Conservation (phyloP, 345 rosid genomes). For the Eutrema yunnanense region DNA sequence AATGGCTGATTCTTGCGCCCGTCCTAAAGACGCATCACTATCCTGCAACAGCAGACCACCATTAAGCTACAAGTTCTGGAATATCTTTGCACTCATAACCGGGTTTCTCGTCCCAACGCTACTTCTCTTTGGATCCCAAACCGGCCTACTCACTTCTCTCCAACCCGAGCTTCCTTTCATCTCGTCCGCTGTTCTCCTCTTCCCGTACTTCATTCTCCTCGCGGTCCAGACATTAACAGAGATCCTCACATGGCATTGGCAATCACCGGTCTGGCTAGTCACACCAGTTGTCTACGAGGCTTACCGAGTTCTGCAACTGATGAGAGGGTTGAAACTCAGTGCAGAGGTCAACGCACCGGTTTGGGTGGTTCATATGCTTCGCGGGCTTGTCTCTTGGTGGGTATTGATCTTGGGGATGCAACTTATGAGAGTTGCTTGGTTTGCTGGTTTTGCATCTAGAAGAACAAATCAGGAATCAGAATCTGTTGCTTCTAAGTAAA, state of each 20-base stretch:
- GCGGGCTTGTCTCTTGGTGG: constrained; percentile 93
- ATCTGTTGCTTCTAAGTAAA: constrained; percentile 21
- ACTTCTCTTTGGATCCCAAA: constrained; percentile 53
- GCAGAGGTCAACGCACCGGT: constrained; percentile 65
- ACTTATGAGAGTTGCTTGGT: constrained; percentile 98
- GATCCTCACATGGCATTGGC: constrained; percentile 89
- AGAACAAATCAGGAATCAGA: constrained; percentile 13
- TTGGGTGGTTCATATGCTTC: constrained; percentile 74
- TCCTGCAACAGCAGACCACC: constrained; percentile 61
- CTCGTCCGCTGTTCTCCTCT: constrained; percentile 59
- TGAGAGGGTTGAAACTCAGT: constrained; percentile 83
- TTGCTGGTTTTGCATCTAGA: constrained; percentile 65
- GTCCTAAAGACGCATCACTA: constrained; percentile 36
- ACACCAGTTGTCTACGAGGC: constrained; percentile 88
- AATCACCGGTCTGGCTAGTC: constrained; percentile 87
- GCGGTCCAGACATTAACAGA: constrained; percentile 79
- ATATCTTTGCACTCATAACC: constrained; percentile 47
- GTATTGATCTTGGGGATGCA: constrained; percentile 80
- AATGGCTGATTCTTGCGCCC: constrained; percentile 84
- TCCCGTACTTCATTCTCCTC: constrained; percentile 78
- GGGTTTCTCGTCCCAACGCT: constrained; percentile 58
- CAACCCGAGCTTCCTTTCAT: constrained; percentile 64
- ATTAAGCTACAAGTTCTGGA: constrained; percentile 76
- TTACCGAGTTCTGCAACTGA: constrained; percentile 71
- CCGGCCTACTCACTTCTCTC: constrained; percentile 51